Evolutionary conservation across 495 filamentous ascomycete genomes (phyloP).

Genomic region (Antarctomyces pellizariae): DNA sequence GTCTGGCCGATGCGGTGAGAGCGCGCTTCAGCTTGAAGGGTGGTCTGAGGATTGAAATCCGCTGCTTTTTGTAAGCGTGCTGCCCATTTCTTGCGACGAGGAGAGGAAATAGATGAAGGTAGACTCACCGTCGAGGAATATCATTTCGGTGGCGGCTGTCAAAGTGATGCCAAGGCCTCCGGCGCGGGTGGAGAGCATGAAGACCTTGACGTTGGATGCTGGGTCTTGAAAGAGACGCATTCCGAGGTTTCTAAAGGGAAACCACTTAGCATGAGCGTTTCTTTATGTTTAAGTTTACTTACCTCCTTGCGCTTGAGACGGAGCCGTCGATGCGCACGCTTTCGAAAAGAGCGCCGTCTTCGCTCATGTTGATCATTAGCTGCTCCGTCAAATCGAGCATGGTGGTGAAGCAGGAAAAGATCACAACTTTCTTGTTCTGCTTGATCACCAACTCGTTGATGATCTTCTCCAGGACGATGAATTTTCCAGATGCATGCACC

Average conservation of each 20-base stretch:
- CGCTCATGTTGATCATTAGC: slow-evolving; percentile 24
- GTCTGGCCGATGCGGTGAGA: slow-evolving; percentile 89
- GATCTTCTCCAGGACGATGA: slow-evolving; percentile 38
- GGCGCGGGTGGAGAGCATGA: slow-evolving; percentile 39
- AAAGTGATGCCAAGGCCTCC: slow-evolving; percentile 43
- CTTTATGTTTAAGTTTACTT: no score
- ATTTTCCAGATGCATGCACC: slow-evolving; percentile 34
- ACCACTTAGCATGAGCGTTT: no score
- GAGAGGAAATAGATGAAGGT: no score
- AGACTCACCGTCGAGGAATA: slow-evolving; percentile 45
- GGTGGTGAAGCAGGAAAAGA: slow-evolving; percentile 37
- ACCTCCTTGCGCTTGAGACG: slow-evolving; percentile 25
- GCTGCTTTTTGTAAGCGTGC: slow-evolving; percentile 9
- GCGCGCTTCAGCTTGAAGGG: slow-evolving; percentile 88
- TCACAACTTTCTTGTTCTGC: slow-evolving; percentile 33
- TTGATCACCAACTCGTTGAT: slow-evolving; percentile 31
- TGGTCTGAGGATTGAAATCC: slow-evolving; percentile 93
- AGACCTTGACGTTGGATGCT: slow-evolving; percentile 24
- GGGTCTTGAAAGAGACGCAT: slow-evolving; percentile 33
- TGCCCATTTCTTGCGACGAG: slow-evolving; percentile 14
- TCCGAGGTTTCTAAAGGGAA: slow-evolving; percentile 32
- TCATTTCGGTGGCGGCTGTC: slow-evolving; percentile 30
- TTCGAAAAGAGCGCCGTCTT: slow-evolving; percentile 20
- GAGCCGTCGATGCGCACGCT: slow-evolving; percentile 34
- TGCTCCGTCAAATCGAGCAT: slow-evolving; percentile 38